Evolutionary conservation across 768 basidiomycete genomes (phyloP), one percentile per base, ranked within the genome.

Genomic region (Naganishia friedmannii): DNA sequence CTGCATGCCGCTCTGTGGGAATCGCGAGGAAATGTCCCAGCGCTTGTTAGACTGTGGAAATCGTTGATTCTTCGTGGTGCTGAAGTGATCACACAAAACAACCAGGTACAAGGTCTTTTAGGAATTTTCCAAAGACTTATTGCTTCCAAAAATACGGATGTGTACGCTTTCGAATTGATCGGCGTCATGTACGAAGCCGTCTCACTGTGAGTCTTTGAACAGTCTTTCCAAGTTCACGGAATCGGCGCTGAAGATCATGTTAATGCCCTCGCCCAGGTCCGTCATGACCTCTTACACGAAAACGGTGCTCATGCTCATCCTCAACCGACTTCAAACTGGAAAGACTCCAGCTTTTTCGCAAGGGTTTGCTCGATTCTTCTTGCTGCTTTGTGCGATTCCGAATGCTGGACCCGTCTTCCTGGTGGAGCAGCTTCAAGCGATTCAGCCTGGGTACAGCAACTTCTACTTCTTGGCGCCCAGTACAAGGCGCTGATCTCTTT

Each of bases 1-100:
- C 86, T 97, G 54, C 90, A 89, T 0, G 92, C 93, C 0, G 84
- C 87, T 0, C 85, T 89, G 7, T 99, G 96, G 95, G 88, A 90
- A 78, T 91, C 93, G 78, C 90, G 94, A 75, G 96, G 96, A 13
- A 93, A 90, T 77, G 88, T 99, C 53, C 96, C 96, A 0, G 94
- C 93, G 0, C 86, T 99, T 1, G 93, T 95, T 23, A 88, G 91
- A 74, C 83, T 97, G 21, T 84, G 97, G 65, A 89, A 89, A 65
- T 91, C 92, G 8, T 93, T 91, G 82, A 83, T 99, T 17, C 82
- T 85, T 0, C 85, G 89, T 34, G 93, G 92, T 68, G 85, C 87
- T 12, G 75, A 77, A 0, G 83, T 86, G 73, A 90, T 97, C 85
- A 83, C 88, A 34, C 84, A 83, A 10, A 82, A 85, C 19, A 88